Evolutionary conservation across 2,329 filamentous ascomycete genomes (phyloP), one percentile per base, ranked within the genome.

Genomic region (Clonostachys sp.): DNA sequence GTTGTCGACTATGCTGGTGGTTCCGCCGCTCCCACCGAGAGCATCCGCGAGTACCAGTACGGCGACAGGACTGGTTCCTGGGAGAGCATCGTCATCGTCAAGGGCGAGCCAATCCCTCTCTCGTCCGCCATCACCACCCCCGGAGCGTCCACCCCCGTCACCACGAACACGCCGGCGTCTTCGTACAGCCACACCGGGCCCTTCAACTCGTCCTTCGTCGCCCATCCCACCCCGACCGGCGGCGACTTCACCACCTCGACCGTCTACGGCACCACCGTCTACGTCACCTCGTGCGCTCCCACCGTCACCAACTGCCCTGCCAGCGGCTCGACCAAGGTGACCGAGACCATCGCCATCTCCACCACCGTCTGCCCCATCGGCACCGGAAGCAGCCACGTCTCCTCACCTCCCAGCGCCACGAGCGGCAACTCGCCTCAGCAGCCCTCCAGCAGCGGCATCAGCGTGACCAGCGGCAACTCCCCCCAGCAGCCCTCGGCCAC

Each of bases 361-460:
- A 84, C 82, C 52, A 84, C 81, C 40, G 61, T 83, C 59, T 83
- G 79, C 73, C 80, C 78, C 17, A 88, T 96, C 59, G 81, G 89
- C 61, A 95, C 87, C 44, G 83, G 81, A 52, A 83, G 89, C 56
- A 82, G 86, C 24, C 74, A 75, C 38, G 72, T 82, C 63, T 81
- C 81, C 57, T 77, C 76, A 47, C 78, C 85, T 66, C 74, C 81
- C 60, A 78, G 78, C 34, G 71, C 73, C 50, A 72, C 73, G 12
- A 65, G 73, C 42, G 70, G 71, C 20, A 80, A 78, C 48, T 76
- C 74, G 49, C 38, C 43, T 34, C 10, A 44, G 41, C 24, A 30
- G 24, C 24, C 24, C 24, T 30, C 24, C 24, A 30, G 24, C 24
- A 30, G 24, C 24, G 24, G 24, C 2, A 30, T 30, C 24, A 30